Evolutionary conservation across 148 eudicot species (phyloP).

Genomic region (Tetragonia tetragonoides): DNA sequence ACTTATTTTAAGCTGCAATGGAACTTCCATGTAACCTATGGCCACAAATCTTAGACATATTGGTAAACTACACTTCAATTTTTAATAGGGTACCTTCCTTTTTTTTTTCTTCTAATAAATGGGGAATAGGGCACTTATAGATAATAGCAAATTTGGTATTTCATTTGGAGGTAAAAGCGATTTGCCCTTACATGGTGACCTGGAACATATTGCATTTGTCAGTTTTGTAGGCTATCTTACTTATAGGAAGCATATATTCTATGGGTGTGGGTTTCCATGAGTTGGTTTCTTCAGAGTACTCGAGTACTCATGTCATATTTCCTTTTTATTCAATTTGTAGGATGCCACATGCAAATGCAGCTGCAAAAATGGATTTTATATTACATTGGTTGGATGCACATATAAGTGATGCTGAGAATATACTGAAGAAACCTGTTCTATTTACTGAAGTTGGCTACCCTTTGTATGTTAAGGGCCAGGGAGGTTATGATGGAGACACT

Average conservation of each 20-base stretch:
- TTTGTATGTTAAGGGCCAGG: constrained; percentile 23
- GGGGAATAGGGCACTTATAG: neutral
- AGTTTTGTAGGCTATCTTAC: neutral
- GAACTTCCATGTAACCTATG: neutral
- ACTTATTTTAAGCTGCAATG: neutral
- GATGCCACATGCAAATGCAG: constrained; percentile 39
- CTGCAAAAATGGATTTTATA: constrained; percentile 37
- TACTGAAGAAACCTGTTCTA: constrained; percentile 52
- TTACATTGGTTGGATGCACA: constrained; percentile 46
- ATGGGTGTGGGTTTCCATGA: neutral
- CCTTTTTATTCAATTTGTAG: constrained; percentile 19
- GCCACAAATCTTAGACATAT: neutral
- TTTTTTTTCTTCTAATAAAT: too few relatives aligned
- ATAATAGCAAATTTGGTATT: neutral
- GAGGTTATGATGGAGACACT: constrained; percentile 31
- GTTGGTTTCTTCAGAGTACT: neutral
- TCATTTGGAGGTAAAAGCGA: neutral
- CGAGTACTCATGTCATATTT: neutral
- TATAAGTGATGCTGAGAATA: constrained; percentile 38
- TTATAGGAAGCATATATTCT: neutral
- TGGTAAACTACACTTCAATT: neutral
- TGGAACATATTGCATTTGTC: neutral
- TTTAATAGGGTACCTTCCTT: neutral
- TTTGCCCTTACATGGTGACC: neutral
- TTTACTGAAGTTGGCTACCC: constrained; percentile 54